Conservation (phyloP, 1,284 basidiomycete species). For the Cerrena zonata region DNA sequence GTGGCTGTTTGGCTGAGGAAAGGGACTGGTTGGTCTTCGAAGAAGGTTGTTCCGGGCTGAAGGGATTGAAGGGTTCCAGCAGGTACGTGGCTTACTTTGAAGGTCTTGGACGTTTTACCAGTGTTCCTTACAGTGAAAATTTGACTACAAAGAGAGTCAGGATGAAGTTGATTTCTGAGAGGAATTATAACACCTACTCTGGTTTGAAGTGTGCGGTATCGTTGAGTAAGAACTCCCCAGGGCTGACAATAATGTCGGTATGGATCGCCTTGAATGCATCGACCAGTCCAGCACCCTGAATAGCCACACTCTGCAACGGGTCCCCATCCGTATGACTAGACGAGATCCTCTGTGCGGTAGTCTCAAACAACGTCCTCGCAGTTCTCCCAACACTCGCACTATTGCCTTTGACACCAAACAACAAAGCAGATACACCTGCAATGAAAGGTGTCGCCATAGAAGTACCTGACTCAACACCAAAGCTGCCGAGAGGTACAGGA, state of each 20-base stretch:
- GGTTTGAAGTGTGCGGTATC: slow-evolving; percentile 58
- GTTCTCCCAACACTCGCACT: slow-evolving; percentile 32
- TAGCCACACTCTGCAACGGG: slow-evolving; percentile 53
- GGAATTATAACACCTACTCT: slow-evolving; percentile 35
- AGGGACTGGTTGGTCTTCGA: slow-evolving; percentile 45
- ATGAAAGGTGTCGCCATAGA: slow-evolving; percentile 48
- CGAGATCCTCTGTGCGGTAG: slow-evolving; percentile 47
- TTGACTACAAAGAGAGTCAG: slow-evolving; percentile 38
- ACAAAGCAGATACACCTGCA: slow-evolving; percentile 61
- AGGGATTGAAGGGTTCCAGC: slow-evolving; percentile 50
- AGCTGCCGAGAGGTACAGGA: slow-evolving; percentile 40
- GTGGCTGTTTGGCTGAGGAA: slow-evolving; percentile 38
- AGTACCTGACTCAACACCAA: slow-evolving; percentile 40
- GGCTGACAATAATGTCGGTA: slow-evolving; percentile 49
- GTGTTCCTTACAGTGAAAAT: slow-evolving; percentile 45
- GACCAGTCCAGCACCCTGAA: slow-evolving; percentile 64
- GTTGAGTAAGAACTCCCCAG: slow-evolving; percentile 60
- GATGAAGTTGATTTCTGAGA: neutral
- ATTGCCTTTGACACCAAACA: slow-evolving; percentile 51
- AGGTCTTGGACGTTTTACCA: slow-evolving; percentile 35
- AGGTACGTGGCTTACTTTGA: slow-evolving; percentile 45
- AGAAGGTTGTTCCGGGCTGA: slow-evolving; percentile 32
- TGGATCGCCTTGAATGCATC: slow-evolving; percentile 60
- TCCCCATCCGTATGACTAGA: slow-evolving; percentile 43
- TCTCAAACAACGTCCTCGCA: slow-evolving; percentile 52